Evolutionary conservation across 2,329 filamentous ascomycete species (phyloP).

Genomic region (Ceratocystis cubensis): DNA sequence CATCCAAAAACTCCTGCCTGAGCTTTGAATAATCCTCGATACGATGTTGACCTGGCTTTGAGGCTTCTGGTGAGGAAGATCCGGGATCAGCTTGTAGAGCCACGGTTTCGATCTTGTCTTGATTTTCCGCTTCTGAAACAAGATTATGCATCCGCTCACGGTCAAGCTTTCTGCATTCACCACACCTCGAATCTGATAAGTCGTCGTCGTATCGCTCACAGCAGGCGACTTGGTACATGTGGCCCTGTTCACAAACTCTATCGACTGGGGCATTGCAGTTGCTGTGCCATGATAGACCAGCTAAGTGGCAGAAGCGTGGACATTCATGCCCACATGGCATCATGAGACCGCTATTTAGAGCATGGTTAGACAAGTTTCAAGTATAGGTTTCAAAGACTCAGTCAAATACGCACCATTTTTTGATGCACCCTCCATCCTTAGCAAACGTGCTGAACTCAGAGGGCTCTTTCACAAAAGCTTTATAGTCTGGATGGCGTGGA

Average conservation of each 20-base stretch:
- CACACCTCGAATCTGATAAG: conserved; percentile 39
- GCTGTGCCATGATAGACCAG: not conserved
- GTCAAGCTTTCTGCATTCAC: conserved; percentile 31
- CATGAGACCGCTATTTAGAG: not conserved
- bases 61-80: too few relatives aligned
- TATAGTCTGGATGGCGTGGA: conserved; percentile 43
- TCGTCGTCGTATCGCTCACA: conserved; percentile 30
- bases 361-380: not conserved
- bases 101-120: too few relatives aligned
- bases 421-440: conserved; percentile 57
- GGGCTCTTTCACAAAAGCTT: conserved; percentile 33
- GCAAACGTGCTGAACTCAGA: conserved; percentile 49
- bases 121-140: too few relatives aligned
- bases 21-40: too few relatives aligned
- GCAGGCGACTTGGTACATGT: not conserved
- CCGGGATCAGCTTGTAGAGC: too few relatives aligned
- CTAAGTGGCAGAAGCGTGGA: not conserved
- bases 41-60: too few relatives aligned
- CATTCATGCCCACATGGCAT: not conserved
- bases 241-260: not conserved
- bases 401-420: conserved; percentile 35
- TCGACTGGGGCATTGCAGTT: not conserved
- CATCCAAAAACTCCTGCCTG: too few relatives aligned
- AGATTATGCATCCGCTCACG: too few relatives aligned
- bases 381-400: too few relatives aligned